Evolutionary conservation across 306 rosid genomes (phyloP).

Genomic region (Begonia peltatifolia): DNA sequence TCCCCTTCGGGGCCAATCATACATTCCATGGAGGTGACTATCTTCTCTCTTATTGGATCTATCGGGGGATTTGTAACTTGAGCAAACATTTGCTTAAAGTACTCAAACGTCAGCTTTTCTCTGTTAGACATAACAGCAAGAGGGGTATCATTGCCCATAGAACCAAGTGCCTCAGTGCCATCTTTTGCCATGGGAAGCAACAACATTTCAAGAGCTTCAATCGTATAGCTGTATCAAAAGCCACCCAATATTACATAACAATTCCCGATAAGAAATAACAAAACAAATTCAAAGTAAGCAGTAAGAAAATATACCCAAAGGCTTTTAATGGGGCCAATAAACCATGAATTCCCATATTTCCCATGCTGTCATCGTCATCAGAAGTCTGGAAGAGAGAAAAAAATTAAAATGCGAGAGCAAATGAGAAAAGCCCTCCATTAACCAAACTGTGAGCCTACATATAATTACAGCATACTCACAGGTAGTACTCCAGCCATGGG

Average conservation of each 20-base stretch:
- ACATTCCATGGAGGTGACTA: slow-evolving; percentile 90
- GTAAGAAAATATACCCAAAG: slow-evolving; percentile 53
- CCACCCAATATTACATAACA: too few species aligned
- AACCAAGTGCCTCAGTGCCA: slow-evolving; percentile 91
- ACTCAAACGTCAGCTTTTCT: slow-evolving; percentile 86
- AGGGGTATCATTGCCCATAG: slow-evolving; percentile 97
- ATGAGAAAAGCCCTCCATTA: slow-evolving; percentile 5
- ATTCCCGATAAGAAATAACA: too few species aligned
- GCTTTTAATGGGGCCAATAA: slow-evolving; percentile 75
- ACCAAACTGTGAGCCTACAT: slow-evolving; percentile 3
- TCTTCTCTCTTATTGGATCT: slow-evolving; percentile 93
- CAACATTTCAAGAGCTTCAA: slow-evolving; percentile 87
- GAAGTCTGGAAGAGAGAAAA: slow-evolving; percentile 29
- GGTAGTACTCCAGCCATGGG: slow-evolving; percentile 55
- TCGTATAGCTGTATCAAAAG: slow-evolving; percentile 50
- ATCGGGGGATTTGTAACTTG: slow-evolving; percentile 99
- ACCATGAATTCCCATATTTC: slow-evolving; percentile 72
- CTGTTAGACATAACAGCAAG: slow-evolving; percentile 89
- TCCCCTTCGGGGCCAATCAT: slow-evolving; percentile 99
- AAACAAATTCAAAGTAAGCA: neutral
- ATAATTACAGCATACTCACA: slow-evolving; percentile 32
- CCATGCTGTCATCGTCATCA: slow-evolving; percentile 46
- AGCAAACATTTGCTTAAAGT: slow-evolving; percentile 98
- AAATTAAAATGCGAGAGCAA: slow-evolving; percentile 6
- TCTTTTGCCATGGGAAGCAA: slow-evolving; percentile 99